Evolutionary conservation across 129 eudicot genomes (phyloP), one percentile per base, ranked within the genome.

Genomic region (Flaveria brownii): DNA sequence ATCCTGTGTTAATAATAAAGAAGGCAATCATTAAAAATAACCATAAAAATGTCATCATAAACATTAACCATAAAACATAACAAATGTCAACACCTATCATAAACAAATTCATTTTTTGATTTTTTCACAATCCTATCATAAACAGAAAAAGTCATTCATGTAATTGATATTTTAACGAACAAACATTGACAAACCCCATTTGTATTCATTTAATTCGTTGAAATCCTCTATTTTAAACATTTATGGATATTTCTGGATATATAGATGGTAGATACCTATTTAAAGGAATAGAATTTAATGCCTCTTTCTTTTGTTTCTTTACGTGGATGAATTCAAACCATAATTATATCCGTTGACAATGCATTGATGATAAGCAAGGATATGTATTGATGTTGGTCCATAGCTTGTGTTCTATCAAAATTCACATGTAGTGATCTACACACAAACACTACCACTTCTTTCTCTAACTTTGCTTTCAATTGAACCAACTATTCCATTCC

Each of bases 311-410:
- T 20, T 57, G 9, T 7, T 20, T 22, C 33, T 20, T 57, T 57
- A 57, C 33, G 63, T 57, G 63, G 64, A 57, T 59, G 64, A 59
- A 59, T 22, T 25, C 26, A 9, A 59, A 23, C 64, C 64, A 59
- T 59, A 23, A 22, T 11, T 10, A 22, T 22, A 22, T 22, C 61
- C 30, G 33, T 57, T 57, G 64, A 22, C 63, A 62, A 28, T 62
- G 18, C 9, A 28, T 26, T 63, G 43, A 26, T 16, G 45, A 63
- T 30, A 63, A 63, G 45, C 43, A 14, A 63, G 69, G 43, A 63
- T 30, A 63, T 63, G 69, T 15, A 8, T 63, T 63, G 69, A 12
- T 63, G 20, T 57, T 49, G 54, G 17, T 49, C 54, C 54, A 49
- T 49, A 49, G 17, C 54, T 49, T 49, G 54, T 49, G 54, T 49